Evolutionary conservation across 371 early-diverging fungal genomes (phyloP), one percentile per base, ranked within the genome.

Genomic region (Lichtheimia corymbifera): DNA sequence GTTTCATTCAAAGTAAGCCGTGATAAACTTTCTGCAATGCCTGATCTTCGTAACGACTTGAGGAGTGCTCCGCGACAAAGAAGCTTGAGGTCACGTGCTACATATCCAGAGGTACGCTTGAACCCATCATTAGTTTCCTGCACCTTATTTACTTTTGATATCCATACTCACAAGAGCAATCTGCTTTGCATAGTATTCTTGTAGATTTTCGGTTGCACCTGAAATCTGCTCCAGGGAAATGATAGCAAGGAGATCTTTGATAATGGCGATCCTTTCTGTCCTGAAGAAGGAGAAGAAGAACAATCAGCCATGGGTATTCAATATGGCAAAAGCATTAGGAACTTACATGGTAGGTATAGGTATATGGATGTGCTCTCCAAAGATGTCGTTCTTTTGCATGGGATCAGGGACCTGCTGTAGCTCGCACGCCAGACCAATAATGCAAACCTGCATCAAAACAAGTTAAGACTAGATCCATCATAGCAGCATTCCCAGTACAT

Each of bases 91-190:
- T 88, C 86, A 14, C 77, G 72, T 13, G 84, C 84, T 4, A 88
- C 83, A 61, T 81, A 88, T 6, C 88, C 88, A 5, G 88, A 82
- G 0, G 87, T 83, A 53, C 78, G 63, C 83, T 85, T n/a, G 6
- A 1, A 9, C 22, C 22, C 17, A 11, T 35, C 35, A 35, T 35
- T 11, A 35, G 30, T 5, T 14, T 27, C 25, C 5, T 20, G 20
- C 0, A 14, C 22, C 0, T 20, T 1, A 44, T 12, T 5, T 18
- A 1, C 15, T 0, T 53, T 17, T 20, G 25, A 12, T 14, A 30
- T 54, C 3, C 9, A n/a, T 40, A 30, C 22, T 62, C 63, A 77
- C 78, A 63, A 74, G 57, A 28, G 72, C 66, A 25, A 73, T 68
- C 50, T 70, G 67, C 0, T 65, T 64, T 1, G 66, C 56, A 42